Evolutionary conservation across 169 alveolate species (phyloP), one percentile per base, ranked within the genome.

Genomic region (Eimeria sp.): DNA sequence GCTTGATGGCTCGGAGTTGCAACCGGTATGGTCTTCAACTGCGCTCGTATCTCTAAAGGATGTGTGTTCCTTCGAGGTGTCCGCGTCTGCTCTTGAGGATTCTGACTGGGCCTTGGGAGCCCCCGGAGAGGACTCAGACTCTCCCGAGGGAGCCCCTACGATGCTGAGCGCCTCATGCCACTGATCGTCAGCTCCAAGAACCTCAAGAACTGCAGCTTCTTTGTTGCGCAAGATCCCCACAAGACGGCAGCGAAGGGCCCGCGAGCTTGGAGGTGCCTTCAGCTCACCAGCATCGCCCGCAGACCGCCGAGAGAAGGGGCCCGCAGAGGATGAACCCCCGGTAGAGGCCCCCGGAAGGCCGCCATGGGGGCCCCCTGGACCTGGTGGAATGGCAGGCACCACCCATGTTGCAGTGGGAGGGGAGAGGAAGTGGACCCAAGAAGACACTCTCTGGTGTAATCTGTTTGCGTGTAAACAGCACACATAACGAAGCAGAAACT

Each of bases 321-420:
- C 90, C 40, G 13, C 74, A 52, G 74, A 40, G n/a, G 30, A n/a
- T 2, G 46, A 2, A 68, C 77, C 77, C 25, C 77, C 77, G 20
- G 11, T 0, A 68, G 77, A 46, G 74, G 74, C 74, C 74, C 33
- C 33, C 74, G 23, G 37, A 25, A 37, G 74, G 77, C 46, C 46
- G 25, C 77, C 46, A 25, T n/a, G 16, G 14, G 85, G 64, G 85
- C 54, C 85, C 64, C 52, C 74, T 25, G 25, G 37, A 49, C 72
- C 74, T 27, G 11, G 33, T 40, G 72, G 64, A 9, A 20, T 2
- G 52, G 43, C 90, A 49, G 90, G 90, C 40, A 82, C 66, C 62
- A 82, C 74, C 90, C 90, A 82, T 49, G 90, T 82, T 27, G 90
- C 90, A 40, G 52, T 54, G 46, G 74, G 90, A 10, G 90, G 90